Base-by-base conservation (phyloP, 345 rosid species). In the Cardamine chenopodiifolia region DNA sequence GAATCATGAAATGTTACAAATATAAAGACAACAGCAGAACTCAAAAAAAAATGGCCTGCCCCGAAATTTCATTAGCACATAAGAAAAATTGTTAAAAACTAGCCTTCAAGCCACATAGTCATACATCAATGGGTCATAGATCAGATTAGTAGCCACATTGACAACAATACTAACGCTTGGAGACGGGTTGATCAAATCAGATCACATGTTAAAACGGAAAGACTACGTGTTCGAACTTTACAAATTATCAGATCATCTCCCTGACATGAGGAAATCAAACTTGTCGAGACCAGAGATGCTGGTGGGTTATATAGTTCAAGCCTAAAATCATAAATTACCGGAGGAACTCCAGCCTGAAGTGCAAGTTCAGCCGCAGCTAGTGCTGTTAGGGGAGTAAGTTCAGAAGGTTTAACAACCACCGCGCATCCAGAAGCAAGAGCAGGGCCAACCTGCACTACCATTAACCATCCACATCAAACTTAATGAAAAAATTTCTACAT, bases 401-500 rank as follows among this genome's bases (percentile, higher is more conserved):
- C 98, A 47, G 98, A 95, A 66, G 99, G 97, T 82, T 95, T 95
- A 78, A 95, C 73, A 73, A 95, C 94, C 69, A 90, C 94, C 56
- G 99, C 92, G 84, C 99, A 95, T 39, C 99, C 99, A 87, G 92
- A 86, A 40, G 99, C 98, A 79, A 95, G 92, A 73, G 99, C 99
- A 57, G 99, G 99, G 57, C 99, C 98, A 82, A 92, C 92, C 98
- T 95, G 79, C 56, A 74, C 37, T 55, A 53, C 58, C 22, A 75
- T 69, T 63, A 70, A 74, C 57, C 70, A 75, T 62, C 35, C 32
- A 78, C 63, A 14, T 68, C 64, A 83, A 29, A 70, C 32, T 62
- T 31, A 62, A 59, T 23, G 61, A 15, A 28, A 26, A 29, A 7
- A 18, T 0, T 40, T 42, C 40, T 11, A 8, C 20, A 32, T 20